Evolutionary conservation across 164 flowering plant species (phyloP).

Genomic region (Macadamia tetraphylla): DNA sequence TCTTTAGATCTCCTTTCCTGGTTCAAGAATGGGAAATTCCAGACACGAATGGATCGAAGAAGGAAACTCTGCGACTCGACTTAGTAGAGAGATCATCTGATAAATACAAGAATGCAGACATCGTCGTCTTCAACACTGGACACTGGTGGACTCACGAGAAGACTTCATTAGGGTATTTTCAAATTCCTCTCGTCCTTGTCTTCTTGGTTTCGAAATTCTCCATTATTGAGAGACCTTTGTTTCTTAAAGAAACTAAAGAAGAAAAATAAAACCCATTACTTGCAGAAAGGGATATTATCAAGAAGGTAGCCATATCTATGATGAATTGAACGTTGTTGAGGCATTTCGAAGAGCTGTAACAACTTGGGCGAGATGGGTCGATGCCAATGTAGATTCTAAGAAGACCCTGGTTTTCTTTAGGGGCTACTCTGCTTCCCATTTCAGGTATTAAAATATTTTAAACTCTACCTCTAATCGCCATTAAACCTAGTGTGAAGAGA

Average conservation of each 20-base stretch:
- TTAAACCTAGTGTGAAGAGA: background rate
- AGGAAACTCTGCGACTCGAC: slow-evolving; percentile 52
- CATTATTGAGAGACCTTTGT: too few species aligned
- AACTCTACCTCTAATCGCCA: background rate
- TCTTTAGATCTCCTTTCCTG: slow-evolving; percentile 34
- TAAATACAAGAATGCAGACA: slow-evolving; percentile 35
- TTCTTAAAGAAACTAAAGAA: background rate
- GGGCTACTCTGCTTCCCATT: slow-evolving; percentile 45
- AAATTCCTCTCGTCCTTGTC: background rate
- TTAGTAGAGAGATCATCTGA: slow-evolving; percentile 23
- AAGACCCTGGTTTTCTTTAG: slow-evolving; percentile 41
- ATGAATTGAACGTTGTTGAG: slow-evolving; percentile 24
- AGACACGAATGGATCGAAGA: slow-evolving; percentile 29
- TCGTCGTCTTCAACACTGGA: slow-evolving; percentile 52
- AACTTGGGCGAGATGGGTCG: slow-evolving; percentile 64
- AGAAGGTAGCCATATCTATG: slow-evolving; percentile 46
- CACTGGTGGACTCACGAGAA: slow-evolving; percentile 71
- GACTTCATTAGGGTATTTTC: slow-evolving; percentile 41
- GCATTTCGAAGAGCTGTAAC: slow-evolving; percentile 48
- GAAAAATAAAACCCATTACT: background rate
- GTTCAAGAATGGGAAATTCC: slow-evolving; percentile 47
- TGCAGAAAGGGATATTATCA: slow-evolving; percentile 43
- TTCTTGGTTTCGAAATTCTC: background rate
- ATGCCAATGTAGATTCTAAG: slow-evolving; percentile 27
- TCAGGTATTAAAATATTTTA: slow-evolving; percentile 24